Base-by-base conservation (phyloP, 2,329 filamentous ascomycete species). In the Drechslerella coelobrocha region DNA sequence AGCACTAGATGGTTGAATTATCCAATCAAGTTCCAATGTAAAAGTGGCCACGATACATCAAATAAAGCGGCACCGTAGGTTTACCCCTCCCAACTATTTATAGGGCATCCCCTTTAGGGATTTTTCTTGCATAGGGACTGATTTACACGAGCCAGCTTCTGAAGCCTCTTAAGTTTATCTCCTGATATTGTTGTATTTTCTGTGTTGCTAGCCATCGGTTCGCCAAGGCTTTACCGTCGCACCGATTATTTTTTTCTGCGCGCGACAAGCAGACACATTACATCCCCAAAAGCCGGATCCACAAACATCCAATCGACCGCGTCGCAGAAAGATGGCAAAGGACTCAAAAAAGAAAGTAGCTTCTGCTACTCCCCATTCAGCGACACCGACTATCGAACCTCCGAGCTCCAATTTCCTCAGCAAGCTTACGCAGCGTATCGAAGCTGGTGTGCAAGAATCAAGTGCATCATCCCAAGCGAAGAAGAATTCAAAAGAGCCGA, bases 351-450 rank as follows among this genome's bases (percentile, higher is more conserved):
- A 63, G 48, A 24, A 63, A 34, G 43, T 53, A 3, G 59, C 27
- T 9, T 26, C 47, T 24, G 23, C 53, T 4, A 14, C 6, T 31
- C 19, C 52, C 0, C 47, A 50, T 9, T 23, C 26, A 10, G 10
- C 52, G 4, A 37, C 27, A n/a, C 29, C 59, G 14, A 51, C 29
- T 9, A 27, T 71, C 24, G 23, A 71, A 37, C 54, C 60, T 7
- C 66, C 66, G 17, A 47, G 19, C 31, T 63, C 66, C 17, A 63
- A 60, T 39, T 71, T 71, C 26, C 53, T 71, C 23, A 71, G 66
- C 45, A 71, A 71, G 55, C 61, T 63, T 5, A 71, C 66, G 3
- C 53, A 71, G 26, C 66, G 66, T 26, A 71, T 71, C 50, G 53
- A 71, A 31, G 59, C 59, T 14, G 53, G 66, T 23, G 59, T 55